These are phyloP conservation scores for Umbelopsis sp. DNA, from an alignment of 192 early-diverging fungal genomes.

Conservation along the genomic window DNA sequence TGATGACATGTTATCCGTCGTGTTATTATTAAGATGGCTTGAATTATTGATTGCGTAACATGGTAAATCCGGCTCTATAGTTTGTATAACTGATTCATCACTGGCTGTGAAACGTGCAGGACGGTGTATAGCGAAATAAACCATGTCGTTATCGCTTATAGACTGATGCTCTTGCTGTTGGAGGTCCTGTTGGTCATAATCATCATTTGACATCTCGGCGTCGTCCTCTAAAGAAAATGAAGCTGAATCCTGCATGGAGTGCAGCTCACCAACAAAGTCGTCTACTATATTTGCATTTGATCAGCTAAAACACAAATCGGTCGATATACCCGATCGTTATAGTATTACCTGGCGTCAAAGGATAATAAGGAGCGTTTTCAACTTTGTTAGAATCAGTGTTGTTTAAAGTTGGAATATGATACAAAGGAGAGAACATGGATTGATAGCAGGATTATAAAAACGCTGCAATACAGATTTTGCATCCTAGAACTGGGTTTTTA, in stretches of 20 bases:
- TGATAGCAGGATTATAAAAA: not conserved
- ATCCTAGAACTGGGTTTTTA: too few relatives aligned
- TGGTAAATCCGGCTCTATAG: not conserved
- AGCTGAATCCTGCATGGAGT: too few relatives aligned
- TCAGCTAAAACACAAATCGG: too few relatives aligned
- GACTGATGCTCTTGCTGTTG: too few relatives aligned
- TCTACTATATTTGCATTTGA: too few relatives aligned
- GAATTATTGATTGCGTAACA: not conserved
- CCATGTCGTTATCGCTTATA: not conserved
- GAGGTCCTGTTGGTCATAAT: not conserved
- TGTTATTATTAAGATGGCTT: not conserved
- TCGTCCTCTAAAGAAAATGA: not conserved
- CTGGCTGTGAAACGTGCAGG: not conserved
- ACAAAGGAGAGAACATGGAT: constrained; percentile 16
- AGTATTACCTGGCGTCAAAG: not conserved
- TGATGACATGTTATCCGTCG: not conserved
- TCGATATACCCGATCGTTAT: too few relatives aligned
- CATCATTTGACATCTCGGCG: not conserved
- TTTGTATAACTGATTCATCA: not conserved
- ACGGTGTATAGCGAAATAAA: constrained; percentile 10
- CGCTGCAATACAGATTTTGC: too few relatives aligned
- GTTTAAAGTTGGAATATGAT: not conserved
- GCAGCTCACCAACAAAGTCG: too few relatives aligned
- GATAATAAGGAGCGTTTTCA: not conserved
- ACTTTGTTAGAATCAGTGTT: not conserved